A percentile compares a stretch with the other conserved stretches of the same genome.
These are phyloP conservation scores for Fusarium gaditjirri DNA, from an alignment of 2,329 filamentous ascomycete species.

Conservation along the genomic window DNA sequence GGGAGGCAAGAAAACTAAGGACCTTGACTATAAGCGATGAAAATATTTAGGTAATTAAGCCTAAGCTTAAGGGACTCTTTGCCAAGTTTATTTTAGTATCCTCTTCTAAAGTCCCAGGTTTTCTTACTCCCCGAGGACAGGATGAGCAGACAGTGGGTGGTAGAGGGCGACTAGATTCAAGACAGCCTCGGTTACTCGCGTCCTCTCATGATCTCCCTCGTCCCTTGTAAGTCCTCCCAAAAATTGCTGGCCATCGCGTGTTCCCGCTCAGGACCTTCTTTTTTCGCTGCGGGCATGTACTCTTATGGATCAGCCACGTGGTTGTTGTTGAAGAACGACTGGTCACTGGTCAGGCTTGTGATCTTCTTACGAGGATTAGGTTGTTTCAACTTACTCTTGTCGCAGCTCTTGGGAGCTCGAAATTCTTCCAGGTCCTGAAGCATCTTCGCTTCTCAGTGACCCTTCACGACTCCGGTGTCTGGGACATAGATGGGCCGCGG, in stretches of 20 bases:
- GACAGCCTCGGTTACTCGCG: slow-evolving; percentile 20
- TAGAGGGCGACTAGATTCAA: slow-evolving; percentile 2
- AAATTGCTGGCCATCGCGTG: background rate
- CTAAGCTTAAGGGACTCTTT: no score
- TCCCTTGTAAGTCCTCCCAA: slow-evolving; percentile 6
- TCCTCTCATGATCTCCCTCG: slow-evolving; percentile 14
- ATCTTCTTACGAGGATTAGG: background rate
- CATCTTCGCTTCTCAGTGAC: background rate
- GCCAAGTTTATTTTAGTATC: no score
- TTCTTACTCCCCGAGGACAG: background rate
- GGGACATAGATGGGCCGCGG: slow-evolving; percentile 46
- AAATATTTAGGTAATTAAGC: no score
- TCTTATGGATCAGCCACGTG: background rate
- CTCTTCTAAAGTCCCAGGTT: no score
- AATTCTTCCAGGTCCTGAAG: background rate
- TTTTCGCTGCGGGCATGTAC: background rate
- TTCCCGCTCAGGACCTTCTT: background rate
- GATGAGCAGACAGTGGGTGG: slow-evolving; percentile 1
- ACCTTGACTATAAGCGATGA: no score
- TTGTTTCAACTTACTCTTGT: background rate
- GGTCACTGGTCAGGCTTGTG: background rate
- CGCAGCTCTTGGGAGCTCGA: background rate
- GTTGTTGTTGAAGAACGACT: background rate
- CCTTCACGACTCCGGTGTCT: slow-evolving; percentile 23
- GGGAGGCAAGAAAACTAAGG: no score